Percentiles rank a stretch among this genome's conserved stretches.
Evolutionary conservation across 306 rosid species (phyloP).

Genomic region (Cicer chorassanicum): DNA sequence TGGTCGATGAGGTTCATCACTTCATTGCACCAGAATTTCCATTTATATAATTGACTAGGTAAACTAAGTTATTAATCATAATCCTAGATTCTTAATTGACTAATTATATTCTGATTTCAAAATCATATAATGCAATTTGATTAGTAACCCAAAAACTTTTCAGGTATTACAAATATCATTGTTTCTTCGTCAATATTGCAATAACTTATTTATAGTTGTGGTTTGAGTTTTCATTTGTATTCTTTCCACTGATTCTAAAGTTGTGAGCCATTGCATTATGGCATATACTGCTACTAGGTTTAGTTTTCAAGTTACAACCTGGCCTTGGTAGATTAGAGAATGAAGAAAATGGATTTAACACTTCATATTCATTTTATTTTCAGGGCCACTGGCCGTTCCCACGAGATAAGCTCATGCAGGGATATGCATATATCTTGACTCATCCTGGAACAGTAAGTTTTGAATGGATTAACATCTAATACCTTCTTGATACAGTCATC

Average conservation of each 20-base stretch:
- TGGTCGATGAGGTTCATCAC: slow-evolving; percentile 15
- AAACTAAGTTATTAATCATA: slow-evolving; percentile 14
- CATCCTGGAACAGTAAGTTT: slow-evolving; percentile 82
- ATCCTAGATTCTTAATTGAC: slow-evolving; percentile 16
- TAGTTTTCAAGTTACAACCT: slow-evolving; percentile 29
- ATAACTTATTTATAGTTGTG: background rate
- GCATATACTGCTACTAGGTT: slow-evolving; percentile 27
- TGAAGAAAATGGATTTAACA: slow-evolving; percentile 33
- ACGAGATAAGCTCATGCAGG: slow-evolving; percentile 76
- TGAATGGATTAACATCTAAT: slow-evolving; percentile 28
- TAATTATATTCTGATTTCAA: background rate
- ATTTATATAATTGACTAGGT: slow-evolving; percentile 5
- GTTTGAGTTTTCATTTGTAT: background rate
- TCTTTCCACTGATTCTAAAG: background rate
- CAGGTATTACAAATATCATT: background rate
- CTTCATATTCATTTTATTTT: slow-evolving; percentile 43
- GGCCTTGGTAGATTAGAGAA: slow-evolving; percentile 36
- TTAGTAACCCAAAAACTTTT: slow-evolving; percentile 2
- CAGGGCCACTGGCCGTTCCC: slow-evolving; percentile 94
- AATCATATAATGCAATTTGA: slow-evolving; percentile 7
- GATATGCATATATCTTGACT: slow-evolving; percentile 82
- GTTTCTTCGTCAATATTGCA: slow-evolving; percentile 17
- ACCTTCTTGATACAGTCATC: background rate
- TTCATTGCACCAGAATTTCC: background rate
- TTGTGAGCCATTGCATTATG: slow-evolving; percentile 9